A percentile compares a stretch with the other conserved stretches of the same genome.
These are phyloP conservation scores for Cryptococcus sp. DNA, from an alignment of 1,284 basidiomycete species.

Conservation along the genomic window DNA sequence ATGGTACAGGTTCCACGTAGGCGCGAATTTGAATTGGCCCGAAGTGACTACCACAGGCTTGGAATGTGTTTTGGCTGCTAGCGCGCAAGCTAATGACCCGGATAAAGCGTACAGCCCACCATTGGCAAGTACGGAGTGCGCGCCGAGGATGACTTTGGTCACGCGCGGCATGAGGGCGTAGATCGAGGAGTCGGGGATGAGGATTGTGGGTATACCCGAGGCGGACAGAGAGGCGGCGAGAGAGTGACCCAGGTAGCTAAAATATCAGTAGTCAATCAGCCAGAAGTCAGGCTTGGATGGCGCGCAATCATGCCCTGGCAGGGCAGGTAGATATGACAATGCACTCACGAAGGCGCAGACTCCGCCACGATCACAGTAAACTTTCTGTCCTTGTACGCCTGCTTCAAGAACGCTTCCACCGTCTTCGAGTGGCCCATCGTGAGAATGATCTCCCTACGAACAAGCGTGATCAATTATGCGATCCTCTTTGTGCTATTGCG, in stretches of 20 bases:
- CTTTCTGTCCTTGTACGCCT: constrained; percentile 85
- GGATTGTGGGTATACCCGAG: constrained; percentile 84
- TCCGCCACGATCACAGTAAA: constrained; percentile 97
- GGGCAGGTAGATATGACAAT: not conserved
- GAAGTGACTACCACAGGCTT: constrained; percentile 93
- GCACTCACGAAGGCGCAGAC: constrained; percentile 79
- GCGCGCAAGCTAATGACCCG: constrained; percentile 79
- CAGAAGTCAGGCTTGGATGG: not conserved
- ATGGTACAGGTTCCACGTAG: constrained; percentile 88
- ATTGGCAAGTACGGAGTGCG: constrained; percentile 92
- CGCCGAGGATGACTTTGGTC: constrained; percentile 92
- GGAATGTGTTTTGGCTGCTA: constrained; percentile 87
- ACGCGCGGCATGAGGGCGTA: constrained; percentile 96
- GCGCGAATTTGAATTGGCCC: constrained; percentile 94
- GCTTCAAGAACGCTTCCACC: constrained; percentile 89
- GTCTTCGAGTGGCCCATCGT: constrained; percentile 93
- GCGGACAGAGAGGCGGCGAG: constrained; percentile 79
- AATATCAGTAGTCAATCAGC: not conserved
- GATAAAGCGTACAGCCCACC: constrained; percentile 89
- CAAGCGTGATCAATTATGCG: not conserved
- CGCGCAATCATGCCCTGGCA: not conserved
- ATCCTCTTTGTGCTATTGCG: not conserved
- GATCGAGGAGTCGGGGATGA: constrained; percentile 92
- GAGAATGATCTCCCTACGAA: constrained; percentile 83
- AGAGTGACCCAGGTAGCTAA: constrained; percentile 77